Base-by-base conservation (phyloP, 345 rosid genomes). In the Pugionium cornutum region DNA sequence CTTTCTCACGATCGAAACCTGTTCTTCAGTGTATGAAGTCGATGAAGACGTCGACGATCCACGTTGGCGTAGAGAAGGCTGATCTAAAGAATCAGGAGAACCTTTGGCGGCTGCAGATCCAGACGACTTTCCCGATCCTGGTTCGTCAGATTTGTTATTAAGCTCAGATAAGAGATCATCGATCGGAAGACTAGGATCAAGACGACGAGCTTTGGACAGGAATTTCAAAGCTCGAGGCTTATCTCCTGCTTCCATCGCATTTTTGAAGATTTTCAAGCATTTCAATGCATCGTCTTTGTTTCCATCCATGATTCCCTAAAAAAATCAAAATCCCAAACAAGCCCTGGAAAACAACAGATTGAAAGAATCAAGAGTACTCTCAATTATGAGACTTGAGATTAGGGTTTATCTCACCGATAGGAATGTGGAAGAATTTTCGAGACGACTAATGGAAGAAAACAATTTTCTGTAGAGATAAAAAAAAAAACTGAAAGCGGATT, bases 241-340 rank as follows among this genome's bases (percentile, higher is more conserved):
- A 75, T 94, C 96, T 35, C 97, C 97, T 0, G 90, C 73, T 61
- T 85, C 75, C 30, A 88, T 69, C 0, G 96, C 95, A 3, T 82
- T 84, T 70, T 85, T 89, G 26, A 85, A 95, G 78, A 94, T 89
- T 73, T 72, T 79, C 73, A 94, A 58, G 77, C 90, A 89, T 73
- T 88, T 94, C 64, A 90, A 80, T 3, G 96, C 99, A 32, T 94
- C 97, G 52, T 89, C 99, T 69, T 89, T 89, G 79, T 94, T 94
- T 41, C 99, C 88, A 51, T 94, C 97, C 99, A 92, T 92, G 31
- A 6, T 45, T 8, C 11, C 48, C 64, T 41, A 45, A 37, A 36
- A 1, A 35, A 37, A 68, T 51, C 47, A 5, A 44, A 31, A 59
- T 59, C 40, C 11, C 28, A 25, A 11, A 43, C 4, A 3, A 39